Conservation (phyloP, 23 red algal species). For the Chondrus crispus region DNA sequence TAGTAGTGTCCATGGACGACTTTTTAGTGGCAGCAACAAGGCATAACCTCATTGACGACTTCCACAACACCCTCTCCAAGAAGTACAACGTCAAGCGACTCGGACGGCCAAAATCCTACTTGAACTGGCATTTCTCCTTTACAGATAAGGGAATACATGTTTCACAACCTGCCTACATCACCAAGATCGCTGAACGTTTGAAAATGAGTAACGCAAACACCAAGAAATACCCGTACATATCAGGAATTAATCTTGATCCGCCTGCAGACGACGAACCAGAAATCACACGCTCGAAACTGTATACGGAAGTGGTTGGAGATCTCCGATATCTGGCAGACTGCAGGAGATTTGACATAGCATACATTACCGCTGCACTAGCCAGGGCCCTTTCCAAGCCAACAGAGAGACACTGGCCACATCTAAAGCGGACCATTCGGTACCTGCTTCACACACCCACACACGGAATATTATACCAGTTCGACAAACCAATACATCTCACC, state of each 20-base stretch:
- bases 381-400: background rate
- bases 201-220: background rate
- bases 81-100: constrained; percentile 17
- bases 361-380: background rate
- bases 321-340: constrained; percentile 6
- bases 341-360: background rate
- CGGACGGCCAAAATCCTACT: background rate
- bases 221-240: background rate
- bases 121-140: background rate
- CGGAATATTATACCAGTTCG: background rate
- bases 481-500: background rate
- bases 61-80: background rate
- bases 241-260: background rate
- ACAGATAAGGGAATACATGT: background rate
- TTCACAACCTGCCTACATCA: background rate
- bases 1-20: constrained; percentile 27
- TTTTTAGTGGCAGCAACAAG: constrained; percentile 14
- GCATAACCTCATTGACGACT: background rate
- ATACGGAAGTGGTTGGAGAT: constrained; percentile 15
- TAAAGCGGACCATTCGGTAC: background rate
- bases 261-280: background rate
- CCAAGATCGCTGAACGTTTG: background rate
- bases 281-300: background rate
- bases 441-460: background rate
- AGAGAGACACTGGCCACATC: background rate